Conservation (phyloP, 495 filamentous ascomycete species). For the Cudoniella acicularis region DNA sequence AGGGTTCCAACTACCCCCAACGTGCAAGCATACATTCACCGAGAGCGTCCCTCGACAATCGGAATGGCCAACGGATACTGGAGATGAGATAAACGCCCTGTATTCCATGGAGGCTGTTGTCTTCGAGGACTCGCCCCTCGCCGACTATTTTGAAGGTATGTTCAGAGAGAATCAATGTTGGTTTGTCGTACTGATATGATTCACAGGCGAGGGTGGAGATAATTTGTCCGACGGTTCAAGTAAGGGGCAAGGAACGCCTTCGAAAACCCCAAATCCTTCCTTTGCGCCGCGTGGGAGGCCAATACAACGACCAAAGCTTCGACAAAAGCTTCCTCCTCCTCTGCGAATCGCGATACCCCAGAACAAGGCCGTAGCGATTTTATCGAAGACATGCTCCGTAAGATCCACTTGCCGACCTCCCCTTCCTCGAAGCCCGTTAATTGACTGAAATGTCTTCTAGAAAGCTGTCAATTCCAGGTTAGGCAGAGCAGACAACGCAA, state of each 20-base stretch:
- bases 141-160: constrained; percentile 88
- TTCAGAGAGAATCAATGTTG: too few relatives aligned
- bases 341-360: constrained; percentile 54
- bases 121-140: constrained; percentile 85
- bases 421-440: too few relatives aligned
- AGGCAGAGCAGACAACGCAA: constrained; percentile 74
- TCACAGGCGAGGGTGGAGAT: constrained; percentile 38
- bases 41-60: background rate
- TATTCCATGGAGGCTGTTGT: constrained; percentile 82
- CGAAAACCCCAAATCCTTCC: constrained; percentile 40
- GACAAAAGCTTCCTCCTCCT: constrained; percentile 59
- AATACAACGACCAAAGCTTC: constrained; percentile 61
- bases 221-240: constrained; percentile 32
- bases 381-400: constrained; percentile 61
- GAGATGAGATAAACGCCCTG: constrained; percentile 15
- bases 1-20: background rate
- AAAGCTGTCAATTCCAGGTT: constrained; percentile 70
- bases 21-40: background rate
- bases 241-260: constrained; percentile 37
- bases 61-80: constrained; percentile 12
- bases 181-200: constrained; percentile 25
- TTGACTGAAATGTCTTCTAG: constrained; percentile 32
- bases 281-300: constrained; percentile 77
- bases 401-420: constrained; percentile 32
- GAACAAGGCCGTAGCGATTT: constrained; percentile 43